Evolutionary conservation across 441 rosid species (phyloP).

Genomic region (Populus hybrid): DNA sequence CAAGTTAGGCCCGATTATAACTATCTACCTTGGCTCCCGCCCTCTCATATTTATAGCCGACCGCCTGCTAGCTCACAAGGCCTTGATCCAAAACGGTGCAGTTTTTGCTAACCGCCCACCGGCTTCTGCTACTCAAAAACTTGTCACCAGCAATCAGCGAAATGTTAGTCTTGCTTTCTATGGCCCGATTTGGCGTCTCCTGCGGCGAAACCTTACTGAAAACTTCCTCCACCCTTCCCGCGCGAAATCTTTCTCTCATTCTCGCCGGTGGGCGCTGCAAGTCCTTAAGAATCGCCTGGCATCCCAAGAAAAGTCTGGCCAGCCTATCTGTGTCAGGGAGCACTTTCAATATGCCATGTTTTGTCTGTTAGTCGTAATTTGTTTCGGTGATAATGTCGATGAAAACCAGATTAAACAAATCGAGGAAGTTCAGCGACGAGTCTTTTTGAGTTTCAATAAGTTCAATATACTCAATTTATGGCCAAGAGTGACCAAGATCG

Average conservation of each 20-base stretch:
- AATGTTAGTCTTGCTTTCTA: conserved; percentile 1
- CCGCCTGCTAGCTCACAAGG: conserved; percentile 13
- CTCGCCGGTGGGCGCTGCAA: conserved; percentile 10
- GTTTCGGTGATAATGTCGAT: conserved; percentile 19
- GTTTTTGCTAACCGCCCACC: conserved; percentile 15
- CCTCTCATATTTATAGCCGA: conserved; percentile 16
- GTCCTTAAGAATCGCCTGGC: conserved; percentile 1
- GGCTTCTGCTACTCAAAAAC: neutral
- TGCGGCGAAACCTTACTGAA: conserved; percentile 13
- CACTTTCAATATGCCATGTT: conserved; percentile 15
- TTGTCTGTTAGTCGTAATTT: conserved; percentile 9
- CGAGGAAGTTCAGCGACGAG: neutral
- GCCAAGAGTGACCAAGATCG: conserved; percentile 5
- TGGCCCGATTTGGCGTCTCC: conserved; percentile 18
- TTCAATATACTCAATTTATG: conserved; percentile 2
- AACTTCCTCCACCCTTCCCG: conserved; percentile 18
- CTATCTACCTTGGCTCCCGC: conserved; percentile 4
- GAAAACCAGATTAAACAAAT: conserved; percentile 11
- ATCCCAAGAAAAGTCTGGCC: neutral
- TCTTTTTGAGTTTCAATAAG: neutral
- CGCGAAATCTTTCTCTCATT: conserved; percentile 7
- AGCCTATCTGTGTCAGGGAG: neutral
- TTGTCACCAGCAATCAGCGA: conserved; percentile 1
- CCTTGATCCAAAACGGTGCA: conserved; percentile 18
- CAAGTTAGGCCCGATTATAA: conserved; percentile 11